Conservation (phyloP, 148 eudicot genomes). For the Heliamphora exappendiculata region DNA sequence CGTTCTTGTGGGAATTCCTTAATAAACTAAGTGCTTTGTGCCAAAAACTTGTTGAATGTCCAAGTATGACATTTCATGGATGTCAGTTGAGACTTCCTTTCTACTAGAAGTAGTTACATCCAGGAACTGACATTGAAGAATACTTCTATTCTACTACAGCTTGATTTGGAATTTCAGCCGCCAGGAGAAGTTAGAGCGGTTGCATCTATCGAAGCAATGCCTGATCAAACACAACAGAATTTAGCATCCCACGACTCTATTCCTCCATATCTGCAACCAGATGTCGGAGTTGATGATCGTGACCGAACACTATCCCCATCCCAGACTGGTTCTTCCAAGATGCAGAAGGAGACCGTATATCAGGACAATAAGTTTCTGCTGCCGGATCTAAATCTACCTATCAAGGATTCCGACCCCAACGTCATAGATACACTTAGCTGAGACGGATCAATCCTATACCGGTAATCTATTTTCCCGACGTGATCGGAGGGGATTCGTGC, state of each 20-base stretch:
- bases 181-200: constrained; percentile 4
- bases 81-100: not conserved
- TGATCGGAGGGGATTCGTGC: constrained; percentile 3
- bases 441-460: not conserved
- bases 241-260: not conserved
- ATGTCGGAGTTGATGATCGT: not conserved
- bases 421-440: constrained; percentile 7
- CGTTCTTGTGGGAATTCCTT: not conserved
- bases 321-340: not conserved
- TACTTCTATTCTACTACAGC: constrained; percentile 21
- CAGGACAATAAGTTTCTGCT: constrained; percentile 20
- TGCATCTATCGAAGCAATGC: constrained; percentile 11
- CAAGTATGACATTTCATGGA: not conserved
- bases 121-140: not conserved
- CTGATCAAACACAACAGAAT: constrained; percentile 9
- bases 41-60: not conserved
- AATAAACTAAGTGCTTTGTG: not conserved
- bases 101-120: not conserved
- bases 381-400: constrained; percentile 31
- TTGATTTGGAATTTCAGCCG: constrained; percentile 11
- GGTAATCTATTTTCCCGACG: not conserved
- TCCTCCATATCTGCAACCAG: not conserved
- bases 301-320: not conserved
- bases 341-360: not conserved
- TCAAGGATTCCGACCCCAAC: constrained; percentile 19